Evolutionary conservation across 1,284 basidiomycete species (phyloP), one percentile per base, ranked within the genome.

Genomic region (Veloboletus limbatus): DNA sequence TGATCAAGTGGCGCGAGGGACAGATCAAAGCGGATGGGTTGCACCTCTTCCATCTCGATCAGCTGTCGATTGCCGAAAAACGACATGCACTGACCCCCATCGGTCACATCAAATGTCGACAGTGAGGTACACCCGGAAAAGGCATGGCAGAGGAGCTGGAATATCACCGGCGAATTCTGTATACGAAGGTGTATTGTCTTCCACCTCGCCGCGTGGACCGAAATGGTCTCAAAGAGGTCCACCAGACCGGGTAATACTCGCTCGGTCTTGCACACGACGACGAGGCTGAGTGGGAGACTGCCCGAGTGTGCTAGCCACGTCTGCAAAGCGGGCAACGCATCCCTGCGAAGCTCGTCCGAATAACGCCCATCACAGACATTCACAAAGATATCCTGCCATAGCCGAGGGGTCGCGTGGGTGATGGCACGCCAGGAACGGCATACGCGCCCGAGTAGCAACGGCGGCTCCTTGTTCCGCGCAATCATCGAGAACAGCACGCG

Each of bases 251-350:
- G 58, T 10, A 59, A 34, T 6, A 59, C 17, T 28, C 51, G 53
- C 11, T 61, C 55, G n/a, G 60, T 45, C 40, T 54, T 58, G 48
- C 53, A 58, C 8, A 47, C 10, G 8, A 61, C 3, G n/a, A 47
- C 33, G 8, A 61, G 53, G 34, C 45, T 46, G 20, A 65, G 53
- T 2, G 60, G 50, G 8, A 61, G 53, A 31, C 40, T n/a, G 2
- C 60, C 60, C 14, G 59, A 63, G 24, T 43, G 53, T 9, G 47
- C 46, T 2, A 61, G 33, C 62, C 59, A 61, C 6, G 31, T 63
- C 30, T 27, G 43, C 24, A 65, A 34, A 11, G 37, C 41, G 2
- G 58, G 58, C 7, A 59, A 35, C 1, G 49, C 51, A 3, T 63
- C 60, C 17, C 8, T 47, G 21, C 58, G 49, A 5, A 63, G 40